Evolutionary conservation across 305 asterid genomes (phyloP), one percentile per base, ranked within the genome.

Genomic region (Coffea humblotiana): DNA sequence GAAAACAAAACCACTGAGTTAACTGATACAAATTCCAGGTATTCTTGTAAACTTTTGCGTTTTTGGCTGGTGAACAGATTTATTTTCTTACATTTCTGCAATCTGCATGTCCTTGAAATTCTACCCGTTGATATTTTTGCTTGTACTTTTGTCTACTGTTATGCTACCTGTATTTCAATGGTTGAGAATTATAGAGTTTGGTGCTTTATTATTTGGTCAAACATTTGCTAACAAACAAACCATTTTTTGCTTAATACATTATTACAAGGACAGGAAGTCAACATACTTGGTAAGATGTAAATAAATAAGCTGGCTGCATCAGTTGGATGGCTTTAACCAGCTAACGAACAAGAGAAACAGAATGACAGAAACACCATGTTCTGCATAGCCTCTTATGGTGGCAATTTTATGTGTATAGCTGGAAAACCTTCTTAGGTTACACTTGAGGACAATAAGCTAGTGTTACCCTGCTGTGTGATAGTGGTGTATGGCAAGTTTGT

Each of bases 11-110:
- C 80, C 79, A 58, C 80, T 40, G 88, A 84, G 82, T 85, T 60
- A 71, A 74, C 81, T 85, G 89, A 88, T 79, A 79, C 75, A 37
- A 49, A 85, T 51, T 78, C 78, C 49, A 86, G 97, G 97, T 94
- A 92, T 35, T 71, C 29, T 14, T 64, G 27, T 35, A 23, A 32
- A 35, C 7, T 45, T 32, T 40, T 56, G 16, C 51, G 15, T 60
- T 13, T 37, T 21, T 35, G 9, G 9, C 11, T 8, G 48, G 11
- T 37, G 2, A 29, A 12, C 12, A 13, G 7, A 25, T 40, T 66
- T 12, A 1, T 27, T 58, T 64, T 29, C 40, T 64, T 27, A 27
- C 27, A 13, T 9, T 61, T 64, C 14, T 64, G 69, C 69, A 64
- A 64, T 81, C 52, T 35, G 72, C 74, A 52, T 60, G 75, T 51